These are phyloP conservation scores for Trichopus zeylanicus DNA, from an alignment of 116 monocot species.

Conservation along the genomic window DNA sequence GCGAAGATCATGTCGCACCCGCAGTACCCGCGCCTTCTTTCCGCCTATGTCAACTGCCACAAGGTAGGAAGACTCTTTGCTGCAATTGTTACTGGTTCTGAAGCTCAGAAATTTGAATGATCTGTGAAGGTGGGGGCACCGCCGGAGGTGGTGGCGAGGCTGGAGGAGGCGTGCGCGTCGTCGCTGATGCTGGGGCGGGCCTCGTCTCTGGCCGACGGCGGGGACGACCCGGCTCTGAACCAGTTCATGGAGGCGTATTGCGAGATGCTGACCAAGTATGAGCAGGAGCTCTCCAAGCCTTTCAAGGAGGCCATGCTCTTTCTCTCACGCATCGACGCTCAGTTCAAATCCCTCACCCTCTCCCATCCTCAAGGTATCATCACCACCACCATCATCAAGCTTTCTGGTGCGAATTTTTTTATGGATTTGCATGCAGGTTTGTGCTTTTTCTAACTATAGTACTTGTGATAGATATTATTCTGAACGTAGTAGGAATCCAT, in stretches of 20 bases:
- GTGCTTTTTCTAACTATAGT: neutral
- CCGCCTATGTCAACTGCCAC: conserved; percentile 59
- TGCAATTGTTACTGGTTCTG: too few relatives aligned
- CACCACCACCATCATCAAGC: neutral
- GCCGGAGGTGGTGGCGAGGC: conserved; percentile 57
- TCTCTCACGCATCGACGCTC: conserved; percentile 51
- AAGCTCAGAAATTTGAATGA: neutral
- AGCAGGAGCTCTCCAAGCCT: conserved; percentile 66
- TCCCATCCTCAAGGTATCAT: conserved; percentile 16
- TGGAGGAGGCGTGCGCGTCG: conserved; percentile 55
- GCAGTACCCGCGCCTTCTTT: conserved; percentile 53
- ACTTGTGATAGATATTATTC: too few relatives aligned
- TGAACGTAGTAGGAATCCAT: neutral
- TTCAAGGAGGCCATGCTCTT: conserved; percentile 69
- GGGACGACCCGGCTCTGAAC: conserved; percentile 54
- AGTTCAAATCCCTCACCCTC: conserved; percentile 55
- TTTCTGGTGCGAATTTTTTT: neutral
- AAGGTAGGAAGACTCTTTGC: too few relatives aligned
- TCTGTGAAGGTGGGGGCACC: conserved; percentile 47
- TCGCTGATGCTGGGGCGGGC: conserved; percentile 16
- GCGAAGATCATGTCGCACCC: conserved; percentile 75
- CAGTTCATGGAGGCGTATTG: conserved; percentile 84
- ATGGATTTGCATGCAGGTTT: neutral
- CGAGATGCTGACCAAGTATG: conserved; percentile 69
- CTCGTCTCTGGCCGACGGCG: neutral